These are phyloP conservation scores for Cystobasidiaceae sp. DNA, from an alignment of 1,284 basidiomycete genomes.

Conservation along the genomic window DNA sequence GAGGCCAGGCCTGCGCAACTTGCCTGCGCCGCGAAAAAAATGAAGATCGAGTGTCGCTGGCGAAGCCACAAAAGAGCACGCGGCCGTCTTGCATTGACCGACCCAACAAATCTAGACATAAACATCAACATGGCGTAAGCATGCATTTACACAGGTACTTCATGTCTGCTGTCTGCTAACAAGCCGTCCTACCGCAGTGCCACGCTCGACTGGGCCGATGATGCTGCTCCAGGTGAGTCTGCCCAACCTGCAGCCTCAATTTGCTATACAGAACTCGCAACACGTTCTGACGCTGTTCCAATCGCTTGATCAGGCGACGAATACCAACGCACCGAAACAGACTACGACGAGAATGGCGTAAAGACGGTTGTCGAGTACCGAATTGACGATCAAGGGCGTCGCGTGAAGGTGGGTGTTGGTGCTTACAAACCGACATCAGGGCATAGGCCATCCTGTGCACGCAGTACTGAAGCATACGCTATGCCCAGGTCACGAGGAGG, in stretches of 20 bases:
- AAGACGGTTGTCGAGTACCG: conserved; percentile 77
- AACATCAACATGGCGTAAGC: background rate
- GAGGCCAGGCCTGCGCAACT: no score
- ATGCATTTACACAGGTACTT: no score
- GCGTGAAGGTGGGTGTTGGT: conserved; percentile 86
- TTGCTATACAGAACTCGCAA: no score
- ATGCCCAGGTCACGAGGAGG: conserved; percentile 76
- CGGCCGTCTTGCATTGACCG: no score
- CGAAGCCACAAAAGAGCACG: no score
- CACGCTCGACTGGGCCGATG: conserved; percentile 30
- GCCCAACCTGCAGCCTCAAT: no score
- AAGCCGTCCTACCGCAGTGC: background rate
- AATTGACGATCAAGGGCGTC: conserved; percentile 87
- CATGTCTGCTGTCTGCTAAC: background rate
- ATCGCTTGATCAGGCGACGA: conserved; percentile 16
- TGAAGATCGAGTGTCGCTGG: no score
- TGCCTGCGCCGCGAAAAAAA: no score
- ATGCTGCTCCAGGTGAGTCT: conserved; percentile 27
- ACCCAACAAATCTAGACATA: no score
- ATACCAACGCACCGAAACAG: conserved; percentile 55
- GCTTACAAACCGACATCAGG: background rate
- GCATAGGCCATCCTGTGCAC: background rate
- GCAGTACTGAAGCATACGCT: background rate
- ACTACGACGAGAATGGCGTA: conserved; percentile 80
- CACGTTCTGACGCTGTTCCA: background rate